These are phyloP conservation scores for Schizosaccharomyces japonicus DNA, from an alignment of 805 yeast species.

Conservation along the genomic window DNA sequence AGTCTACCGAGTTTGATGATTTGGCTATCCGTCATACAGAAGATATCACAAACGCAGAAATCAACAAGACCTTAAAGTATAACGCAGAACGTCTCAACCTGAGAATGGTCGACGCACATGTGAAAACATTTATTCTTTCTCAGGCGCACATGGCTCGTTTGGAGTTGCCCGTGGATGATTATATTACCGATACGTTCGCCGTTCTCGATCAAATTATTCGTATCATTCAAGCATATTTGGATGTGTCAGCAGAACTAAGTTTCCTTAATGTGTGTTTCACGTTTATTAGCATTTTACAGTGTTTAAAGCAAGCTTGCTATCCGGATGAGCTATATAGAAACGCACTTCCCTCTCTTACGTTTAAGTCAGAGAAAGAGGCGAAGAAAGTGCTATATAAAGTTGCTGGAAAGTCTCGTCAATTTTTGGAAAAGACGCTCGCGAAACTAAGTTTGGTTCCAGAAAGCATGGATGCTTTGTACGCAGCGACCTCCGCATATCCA, in stretches of 20 bases:
- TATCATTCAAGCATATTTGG: slow-evolving; percentile 77
- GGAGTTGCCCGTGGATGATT: slow-evolving; percentile 84
- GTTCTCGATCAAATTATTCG: slow-evolving; percentile 87
- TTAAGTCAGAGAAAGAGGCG: slow-evolving; percentile 6
- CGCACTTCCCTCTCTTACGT: slow-evolving; percentile 25
- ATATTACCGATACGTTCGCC: slow-evolving; percentile 75
- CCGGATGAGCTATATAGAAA: slow-evolving; percentile 49
- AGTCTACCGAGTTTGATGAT: slow-evolving; percentile 63
- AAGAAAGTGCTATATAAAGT: slow-evolving; percentile 7
- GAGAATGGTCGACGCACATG: slow-evolving; percentile 70
- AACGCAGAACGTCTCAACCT: slow-evolving; percentile 19
- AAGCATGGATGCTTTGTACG: not conserved
- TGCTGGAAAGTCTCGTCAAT: slow-evolving; percentile 6
- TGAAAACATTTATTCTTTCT: slow-evolving; percentile 44
- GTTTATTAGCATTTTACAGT: slow-evolving; percentile 50
- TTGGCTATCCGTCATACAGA: slow-evolving; percentile 82
- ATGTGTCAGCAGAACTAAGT: slow-evolving; percentile 69
- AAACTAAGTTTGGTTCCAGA: not conserved
- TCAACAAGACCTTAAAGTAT: slow-evolving; percentile 52
- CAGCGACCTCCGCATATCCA: not conserved
- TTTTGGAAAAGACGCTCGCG: slow-evolving; percentile 6
- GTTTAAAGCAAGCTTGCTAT: slow-evolving; percentile 77
- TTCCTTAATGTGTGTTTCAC: slow-evolving; percentile 35
- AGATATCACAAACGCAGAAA: slow-evolving; percentile 60
- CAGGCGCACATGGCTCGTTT: slow-evolving; percentile 50